phyloP scores from a whole-genome alignment of 371 early-diverging fungal genomes.

The Syncephalis plumigaleata region DNA sequence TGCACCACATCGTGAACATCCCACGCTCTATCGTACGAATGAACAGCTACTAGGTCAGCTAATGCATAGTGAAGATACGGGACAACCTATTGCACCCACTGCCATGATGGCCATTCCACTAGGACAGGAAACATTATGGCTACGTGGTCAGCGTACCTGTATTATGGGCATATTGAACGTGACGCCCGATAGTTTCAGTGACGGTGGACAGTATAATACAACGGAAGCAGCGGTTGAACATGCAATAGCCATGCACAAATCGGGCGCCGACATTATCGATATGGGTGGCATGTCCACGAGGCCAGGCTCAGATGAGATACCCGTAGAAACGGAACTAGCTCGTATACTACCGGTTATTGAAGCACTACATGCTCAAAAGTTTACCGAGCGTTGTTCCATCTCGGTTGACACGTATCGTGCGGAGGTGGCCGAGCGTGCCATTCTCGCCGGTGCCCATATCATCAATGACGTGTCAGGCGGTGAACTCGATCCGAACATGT shows the following conservation, averaged over 20 bases:
- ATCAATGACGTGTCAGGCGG: conserved; percentile 94
- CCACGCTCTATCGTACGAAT: conserved; percentile 59
- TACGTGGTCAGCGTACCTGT: conserved; percentile 45
- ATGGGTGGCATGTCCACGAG: conserved; percentile 93
- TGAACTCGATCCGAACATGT: conserved; percentile 62
- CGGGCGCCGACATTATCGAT: conserved; percentile 88
- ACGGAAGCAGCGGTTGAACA: conserved; percentile 48
- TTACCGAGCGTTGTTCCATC: conserved; percentile 43
- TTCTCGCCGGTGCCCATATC: conserved; percentile 74
- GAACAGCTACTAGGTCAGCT: conserved; percentile 62
- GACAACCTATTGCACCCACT: conserved; percentile 4
- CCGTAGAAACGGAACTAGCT: conserved; percentile 55
- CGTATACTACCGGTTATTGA: conserved; percentile 83
- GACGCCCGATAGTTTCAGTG: conserved; percentile 94
- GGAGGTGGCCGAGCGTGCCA: conserved; percentile 59
- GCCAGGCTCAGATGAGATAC: conserved; percentile 61
- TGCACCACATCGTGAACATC: conserved; percentile 77
- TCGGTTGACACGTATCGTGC: conserved; percentile 90
- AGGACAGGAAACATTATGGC: conserved; percentile 20
- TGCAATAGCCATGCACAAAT: conserved; percentile 47
- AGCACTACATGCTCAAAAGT: conserved; percentile 41
- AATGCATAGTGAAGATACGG: conserved; percentile 17
- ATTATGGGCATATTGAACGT: conserved; percentile 96
- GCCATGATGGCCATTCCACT: conserved; percentile 45
- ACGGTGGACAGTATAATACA: conserved; percentile 60